Base-by-base conservation (phyloP, 768 basidiomycete species). In the Mycena olivaceomarginata region DNA sequence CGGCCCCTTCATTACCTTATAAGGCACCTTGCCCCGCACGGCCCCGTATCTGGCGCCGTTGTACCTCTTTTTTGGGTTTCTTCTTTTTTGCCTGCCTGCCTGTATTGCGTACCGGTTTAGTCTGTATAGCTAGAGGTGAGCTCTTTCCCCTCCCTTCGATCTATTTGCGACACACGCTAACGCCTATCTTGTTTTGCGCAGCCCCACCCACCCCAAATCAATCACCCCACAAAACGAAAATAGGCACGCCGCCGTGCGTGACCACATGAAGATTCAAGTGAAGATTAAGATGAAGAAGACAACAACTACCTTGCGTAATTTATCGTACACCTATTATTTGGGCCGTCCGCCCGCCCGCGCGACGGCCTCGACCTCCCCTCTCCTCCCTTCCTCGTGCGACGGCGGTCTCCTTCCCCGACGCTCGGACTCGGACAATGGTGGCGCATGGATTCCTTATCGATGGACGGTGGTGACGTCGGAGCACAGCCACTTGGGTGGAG, bases 61-160 rank as follows among this genome's bases (percentile, higher is more conserved):
- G 53, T 53, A 57, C 43, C 41, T 15, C 12, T 65, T 65, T 65
- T 65, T 22, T 10, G 41, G 41, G 20, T 11, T 20, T 45, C 11
- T 45, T 45, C 12, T 45, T 22, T 45, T 45, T 43, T 43, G 7
- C 22, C 39, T 64, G n/a, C 39, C 18, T 62, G 16, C 37, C 37
- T 40, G 60, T 65, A 43, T 65, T 45, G 43, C 63, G 63, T 65
- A 65, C 43, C 43, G 63, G 63, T 45, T 57, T n/a, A 65, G 13
- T 45, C n/a, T 65, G 63, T 65, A 65, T 65, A 65, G 63, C 43
- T 65, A 65, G 63, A 65, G 63, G 63, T 65, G 63, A 0, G 63
- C n/a, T 20, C 60, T 1, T 10, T 20, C 40, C 37, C 37, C 37
- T 13, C 57, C 25, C 25, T 20, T 39, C 48, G 2, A 31, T 31